These are phyloP conservation scores for Suillus fuscotomentosus DNA, from an alignment of 768 basidiomycete species.

Conservation along the genomic window DNA sequence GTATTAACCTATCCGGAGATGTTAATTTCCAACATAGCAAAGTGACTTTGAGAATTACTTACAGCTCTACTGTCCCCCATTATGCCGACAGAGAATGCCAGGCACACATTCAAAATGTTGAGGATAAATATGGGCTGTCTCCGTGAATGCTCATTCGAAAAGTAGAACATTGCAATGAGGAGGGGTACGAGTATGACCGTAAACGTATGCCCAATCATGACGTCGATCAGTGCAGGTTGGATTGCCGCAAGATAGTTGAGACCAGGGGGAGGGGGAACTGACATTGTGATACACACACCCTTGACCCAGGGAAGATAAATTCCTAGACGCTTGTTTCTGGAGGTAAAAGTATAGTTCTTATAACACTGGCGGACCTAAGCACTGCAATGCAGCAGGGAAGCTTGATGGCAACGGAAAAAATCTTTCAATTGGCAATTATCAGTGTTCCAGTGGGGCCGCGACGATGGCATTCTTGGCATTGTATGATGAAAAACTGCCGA, in stretches of 20 bases:
- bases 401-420: neutral
- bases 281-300: neutral
- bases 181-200: constrained; percentile 30
- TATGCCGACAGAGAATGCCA: constrained; percentile 21
- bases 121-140: constrained; percentile 28
- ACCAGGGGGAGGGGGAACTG: neutral
- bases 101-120: constrained; percentile 20
- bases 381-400: neutral
- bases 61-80: constrained; percentile 23
- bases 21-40: neutral
- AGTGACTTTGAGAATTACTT: neutral
- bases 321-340: neutral
- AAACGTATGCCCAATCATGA: constrained; percentile 32
- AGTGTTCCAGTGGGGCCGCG: neutral
- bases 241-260: constrained; percentile 11
- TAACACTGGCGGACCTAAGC: neutral
- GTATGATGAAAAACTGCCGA: neutral
- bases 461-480: neutral
- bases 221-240: constrained; percentile 19
- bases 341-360: neutral
- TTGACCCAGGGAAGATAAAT: neutral
- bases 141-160: constrained; percentile 25
- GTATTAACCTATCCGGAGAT: constrained; percentile 22
- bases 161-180: constrained; percentile 29
- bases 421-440: neutral